A percentile compares a stretch with the other conserved stretches of the same genome.
Evolutionary conservation across 2,329 filamentous ascomycete species (phyloP).

Genomic region (Fusarium chaquense): DNA sequence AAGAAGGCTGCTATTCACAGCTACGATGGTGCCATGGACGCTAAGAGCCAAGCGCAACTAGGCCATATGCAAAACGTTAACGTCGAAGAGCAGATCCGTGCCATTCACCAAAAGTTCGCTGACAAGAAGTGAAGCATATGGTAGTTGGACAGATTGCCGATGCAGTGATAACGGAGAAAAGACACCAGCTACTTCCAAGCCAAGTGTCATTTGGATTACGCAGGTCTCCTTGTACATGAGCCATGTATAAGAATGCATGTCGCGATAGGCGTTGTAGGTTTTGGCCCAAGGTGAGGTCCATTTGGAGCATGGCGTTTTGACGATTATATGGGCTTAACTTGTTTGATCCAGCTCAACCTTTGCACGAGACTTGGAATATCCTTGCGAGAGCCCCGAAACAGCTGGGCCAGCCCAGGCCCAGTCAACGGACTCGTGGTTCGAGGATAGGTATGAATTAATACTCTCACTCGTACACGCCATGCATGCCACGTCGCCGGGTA

Average conservation of each 20-base stretch:
- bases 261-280: conserved; percentile 40
- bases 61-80: conserved; percentile 76
- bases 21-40: conserved; percentile 75
- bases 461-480: neutral
- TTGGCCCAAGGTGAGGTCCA: conserved; percentile 47
- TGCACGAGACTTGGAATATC: conserved; percentile 15
- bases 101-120: conserved; percentile 67
- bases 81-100: conserved; percentile 86
- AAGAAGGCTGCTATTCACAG: conserved; percentile 77
- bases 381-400: neutral
- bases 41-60: conserved; percentile 65
- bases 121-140: conserved; percentile 51
- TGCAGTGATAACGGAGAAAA: conserved; percentile 12
- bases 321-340: conserved; percentile 44
- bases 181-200: neutral
- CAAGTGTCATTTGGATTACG: neutral
- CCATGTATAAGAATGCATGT: conserved; percentile 27
- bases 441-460: neutral
- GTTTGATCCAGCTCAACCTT: conserved; percentile 42
- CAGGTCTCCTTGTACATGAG: conserved; percentile 13
- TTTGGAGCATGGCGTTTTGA: conserved; percentile 44
- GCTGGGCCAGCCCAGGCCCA: neutral
- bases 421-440: neutral
- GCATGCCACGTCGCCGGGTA: neutral
- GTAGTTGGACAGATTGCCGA: conserved; percentile 1